Percentiles rank a stretch among this genome's conserved stretches.
Evolutionary conservation across 2,329 filamentous ascomycete genomes (phyloP).

Genomic region (Arthrinium puccinioides): DNA sequence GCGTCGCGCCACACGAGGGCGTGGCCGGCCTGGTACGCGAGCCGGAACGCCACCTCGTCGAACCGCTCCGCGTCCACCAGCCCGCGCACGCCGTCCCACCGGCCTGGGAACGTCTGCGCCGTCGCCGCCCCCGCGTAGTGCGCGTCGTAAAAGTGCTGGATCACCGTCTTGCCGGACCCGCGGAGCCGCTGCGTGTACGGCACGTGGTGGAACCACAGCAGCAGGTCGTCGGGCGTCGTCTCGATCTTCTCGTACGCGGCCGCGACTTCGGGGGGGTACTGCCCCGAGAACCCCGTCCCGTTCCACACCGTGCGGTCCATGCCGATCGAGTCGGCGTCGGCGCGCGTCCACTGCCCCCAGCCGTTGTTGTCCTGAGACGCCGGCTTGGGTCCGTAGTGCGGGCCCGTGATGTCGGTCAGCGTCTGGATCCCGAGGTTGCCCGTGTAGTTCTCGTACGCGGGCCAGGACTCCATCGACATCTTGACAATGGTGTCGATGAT

Average conservation of each 20-base stretch:
- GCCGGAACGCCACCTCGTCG: slow-evolving; percentile 49
- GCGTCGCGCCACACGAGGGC: slow-evolving; percentile 64
- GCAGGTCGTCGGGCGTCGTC: slow-evolving; percentile 59
- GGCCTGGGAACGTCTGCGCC: slow-evolving; percentile 47
- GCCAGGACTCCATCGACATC: slow-evolving; percentile 64
- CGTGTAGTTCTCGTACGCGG: slow-evolving; percentile 62
- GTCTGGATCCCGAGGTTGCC: slow-evolving; percentile 67
- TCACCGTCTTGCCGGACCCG: slow-evolving; percentile 56
- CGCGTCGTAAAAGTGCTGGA: slow-evolving; percentile 46
- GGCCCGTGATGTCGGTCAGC: slow-evolving; percentile 58
- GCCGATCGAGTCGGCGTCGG: slow-evolving; percentile 50
- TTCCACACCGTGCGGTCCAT: slow-evolving; percentile 67
- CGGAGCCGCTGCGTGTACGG: slow-evolving; percentile 56
- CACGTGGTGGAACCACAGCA: slow-evolving; percentile 72
- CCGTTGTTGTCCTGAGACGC: slow-evolving; percentile 58
- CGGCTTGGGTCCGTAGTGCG: slow-evolving; percentile 62
- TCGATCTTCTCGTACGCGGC: slow-evolving; percentile 50
- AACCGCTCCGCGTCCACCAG: slow-evolving; percentile 54
- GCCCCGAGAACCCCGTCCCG: slow-evolving; percentile 57
- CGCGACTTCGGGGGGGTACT: slow-evolving; percentile 57
- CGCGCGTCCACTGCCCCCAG: slow-evolving; percentile 68
- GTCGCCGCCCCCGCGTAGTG: slow-evolving; percentile 48
- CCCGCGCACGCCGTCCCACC: slow-evolving; percentile 47
- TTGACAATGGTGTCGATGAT: slow-evolving; percentile 53
- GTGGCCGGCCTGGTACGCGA: slow-evolving; percentile 62